Percentiles rank a stretch among this genome's conserved stretches.
phyloP scores from a whole-genome alignment of 164 flowering plant species.

The Paratinospora sagittata region DNA sequence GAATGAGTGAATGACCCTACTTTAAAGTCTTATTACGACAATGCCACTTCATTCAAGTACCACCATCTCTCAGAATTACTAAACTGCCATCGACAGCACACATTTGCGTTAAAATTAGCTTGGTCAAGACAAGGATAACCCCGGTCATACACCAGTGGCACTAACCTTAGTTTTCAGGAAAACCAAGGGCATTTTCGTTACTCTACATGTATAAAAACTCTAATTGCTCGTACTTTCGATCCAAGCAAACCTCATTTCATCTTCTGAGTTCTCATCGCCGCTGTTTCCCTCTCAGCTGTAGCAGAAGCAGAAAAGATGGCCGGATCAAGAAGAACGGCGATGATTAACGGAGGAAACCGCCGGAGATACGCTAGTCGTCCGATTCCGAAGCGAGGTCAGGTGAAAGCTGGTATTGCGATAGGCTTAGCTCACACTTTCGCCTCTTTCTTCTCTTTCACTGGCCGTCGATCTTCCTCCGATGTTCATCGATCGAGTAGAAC shows the following conservation, averaged over 20 bases:
- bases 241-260: background rate
- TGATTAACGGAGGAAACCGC: conserved; percentile 8
- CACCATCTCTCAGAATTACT: background rate
- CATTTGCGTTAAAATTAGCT: background rate
- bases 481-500: background rate
- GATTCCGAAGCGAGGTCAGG: conserved; percentile 26
- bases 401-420: conserved; percentile 20
- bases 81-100: background rate
- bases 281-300: background rate
- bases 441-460: conserved; percentile 18
- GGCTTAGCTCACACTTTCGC: conserved; percentile 23
- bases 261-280: background rate
- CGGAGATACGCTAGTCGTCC: conserved; percentile 17
- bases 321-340: conserved; percentile 3
- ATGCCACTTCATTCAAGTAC: background rate
- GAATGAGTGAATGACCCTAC: no score
- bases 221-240: no score
- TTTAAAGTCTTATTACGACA: no score
- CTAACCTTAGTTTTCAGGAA: background rate
- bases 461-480: background rate
- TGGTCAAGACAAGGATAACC: background rate
- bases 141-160: background rate
- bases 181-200: background rate
- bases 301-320: conserved; percentile 4
- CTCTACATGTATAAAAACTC: background rate